Conservation (phyloP, 2,329 filamentous ascomycete genomes). For the Saccharata proteae region DNA sequence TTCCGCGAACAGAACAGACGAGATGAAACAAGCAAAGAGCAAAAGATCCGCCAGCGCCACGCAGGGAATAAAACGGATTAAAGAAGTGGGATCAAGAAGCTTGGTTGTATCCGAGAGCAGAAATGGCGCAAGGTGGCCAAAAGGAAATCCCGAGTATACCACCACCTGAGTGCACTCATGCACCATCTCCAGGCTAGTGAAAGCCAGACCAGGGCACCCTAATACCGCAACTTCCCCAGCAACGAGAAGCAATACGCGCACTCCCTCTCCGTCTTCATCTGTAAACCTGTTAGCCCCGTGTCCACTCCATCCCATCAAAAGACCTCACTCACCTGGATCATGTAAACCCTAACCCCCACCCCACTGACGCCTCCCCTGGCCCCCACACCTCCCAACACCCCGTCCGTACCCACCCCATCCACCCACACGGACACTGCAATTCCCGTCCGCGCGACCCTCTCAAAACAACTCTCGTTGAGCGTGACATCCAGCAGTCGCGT, state of each 20-base stretch:
- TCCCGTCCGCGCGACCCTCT: conserved; percentile 68
- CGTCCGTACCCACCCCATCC: conserved; percentile 29
- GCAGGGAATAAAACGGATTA: too few relatives aligned
- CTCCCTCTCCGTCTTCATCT: conserved; percentile 35
- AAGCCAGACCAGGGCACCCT: too few relatives aligned
- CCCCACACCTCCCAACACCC: conserved; percentile 49
- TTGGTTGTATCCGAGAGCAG: too few relatives aligned
- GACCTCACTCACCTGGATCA: conserved; percentile 42
- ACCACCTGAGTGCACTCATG: too few relatives aligned
- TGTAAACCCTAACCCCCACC: conserved; percentile 47
- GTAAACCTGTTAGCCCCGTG: conserved; percentile 8
- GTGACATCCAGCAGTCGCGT: conserved; percentile 74
- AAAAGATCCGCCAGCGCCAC: too few relatives aligned
- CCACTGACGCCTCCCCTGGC: conserved; percentile 45
- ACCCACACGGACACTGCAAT: conserved; percentile 87
- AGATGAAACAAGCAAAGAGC: too few relatives aligned
- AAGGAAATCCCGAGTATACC: too few relatives aligned
- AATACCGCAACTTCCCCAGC: conserved; percentile 39
- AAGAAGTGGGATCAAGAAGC: too few relatives aligned
- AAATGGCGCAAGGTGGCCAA: too few relatives aligned
- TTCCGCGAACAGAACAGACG: too few relatives aligned
- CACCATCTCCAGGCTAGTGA: too few relatives aligned
- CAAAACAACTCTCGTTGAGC: conserved; percentile 72
- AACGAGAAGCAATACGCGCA: conserved; percentile 37
- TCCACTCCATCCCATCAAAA: not conserved